Conservation (phyloP, 2,329 filamentous ascomycete species). For the Botrytis fabae region DNA sequence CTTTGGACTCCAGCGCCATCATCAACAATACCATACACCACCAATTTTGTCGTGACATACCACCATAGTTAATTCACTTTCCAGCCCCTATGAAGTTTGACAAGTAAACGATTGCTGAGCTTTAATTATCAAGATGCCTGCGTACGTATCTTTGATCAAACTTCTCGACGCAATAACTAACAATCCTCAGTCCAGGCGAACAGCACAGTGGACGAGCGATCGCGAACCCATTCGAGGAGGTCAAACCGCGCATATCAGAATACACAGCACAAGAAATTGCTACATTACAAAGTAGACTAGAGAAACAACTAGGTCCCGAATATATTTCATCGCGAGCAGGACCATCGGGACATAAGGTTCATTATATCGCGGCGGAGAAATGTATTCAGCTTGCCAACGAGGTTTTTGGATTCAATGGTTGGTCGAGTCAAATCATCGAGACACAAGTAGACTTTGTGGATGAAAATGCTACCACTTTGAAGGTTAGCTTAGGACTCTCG, state of each 20-base stretch:
- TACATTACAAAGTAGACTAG: slow-evolving; percentile 79
- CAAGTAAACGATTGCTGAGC: slow-evolving; percentile 17
- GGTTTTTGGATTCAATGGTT: slow-evolving; percentile 95
- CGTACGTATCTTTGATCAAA: slow-evolving; percentile 42
- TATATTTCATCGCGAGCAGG: slow-evolving; percentile 88
- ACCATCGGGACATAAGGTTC: slow-evolving; percentile 80
- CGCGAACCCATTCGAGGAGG: slow-evolving; percentile 80
- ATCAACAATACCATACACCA: not conserved
- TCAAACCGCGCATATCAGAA: slow-evolving; percentile 65
- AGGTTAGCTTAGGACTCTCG: slow-evolving; percentile 81
- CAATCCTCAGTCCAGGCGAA: slow-evolving; percentile 60
- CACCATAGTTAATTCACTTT: not conserved
- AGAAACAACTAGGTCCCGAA: slow-evolving; percentile 93
- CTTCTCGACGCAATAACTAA: slow-evolving; percentile 23
- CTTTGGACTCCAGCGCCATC: not conserved
- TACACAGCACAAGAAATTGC: slow-evolving; percentile 92
- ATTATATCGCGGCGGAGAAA: slow-evolving; percentile 95
- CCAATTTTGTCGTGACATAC: not conserved
- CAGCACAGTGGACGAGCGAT: slow-evolving; percentile 57
- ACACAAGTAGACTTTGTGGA: slow-evolving; percentile 96
- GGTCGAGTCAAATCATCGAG: slow-evolving; percentile 94
- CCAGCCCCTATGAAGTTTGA: slow-evolving; percentile 2
- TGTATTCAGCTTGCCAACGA: slow-evolving; percentile 94
- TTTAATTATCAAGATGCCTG: slow-evolving; percentile 45
- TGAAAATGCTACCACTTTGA: slow-evolving; percentile 74